Conservation (phyloP, 192 early-diverging fungal species). For the Mortierella alpina region DNA sequence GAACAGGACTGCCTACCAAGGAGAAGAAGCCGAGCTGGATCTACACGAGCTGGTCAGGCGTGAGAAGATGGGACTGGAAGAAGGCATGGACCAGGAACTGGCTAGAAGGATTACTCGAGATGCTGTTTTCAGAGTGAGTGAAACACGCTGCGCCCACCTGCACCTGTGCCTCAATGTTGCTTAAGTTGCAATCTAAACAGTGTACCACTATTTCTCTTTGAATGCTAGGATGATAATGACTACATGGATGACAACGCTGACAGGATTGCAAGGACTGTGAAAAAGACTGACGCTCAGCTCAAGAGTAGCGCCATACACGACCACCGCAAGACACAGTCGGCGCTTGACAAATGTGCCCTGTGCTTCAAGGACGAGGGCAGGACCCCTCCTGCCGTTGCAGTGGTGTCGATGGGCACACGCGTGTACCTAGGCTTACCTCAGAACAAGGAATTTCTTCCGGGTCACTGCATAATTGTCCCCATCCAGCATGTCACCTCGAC, state of each 20-base stretch:
- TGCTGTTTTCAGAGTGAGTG: slow-evolving; percentile 63
- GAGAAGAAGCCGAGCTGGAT: slow-evolving; percentile 64
- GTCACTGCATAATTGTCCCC: slow-evolving; percentile 94
- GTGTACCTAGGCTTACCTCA: slow-evolving; percentile 85
- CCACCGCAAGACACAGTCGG: slow-evolving; percentile 71
- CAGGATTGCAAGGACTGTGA: slow-evolving; percentile 70
- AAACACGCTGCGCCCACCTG: neutral
- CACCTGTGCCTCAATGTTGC: neutral
- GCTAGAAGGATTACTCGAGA: slow-evolving; percentile 78
- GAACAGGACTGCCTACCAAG: slow-evolving; percentile 70
- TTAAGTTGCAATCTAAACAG: neutral
- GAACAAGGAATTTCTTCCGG: slow-evolving; percentile 77
- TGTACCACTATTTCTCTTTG: neutral
- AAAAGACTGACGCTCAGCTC: slow-evolving; percentile 68
- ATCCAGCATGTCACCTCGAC: slow-evolving; percentile 84
- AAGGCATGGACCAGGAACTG: slow-evolving; percentile 73
- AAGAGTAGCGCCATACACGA: slow-evolving; percentile 60
- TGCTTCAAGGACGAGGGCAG: slow-evolving; percentile 77
- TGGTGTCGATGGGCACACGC: slow-evolving; percentile 82
- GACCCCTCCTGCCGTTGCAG: slow-evolving; percentile 70
- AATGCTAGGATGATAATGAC: slow-evolving; percentile 81
- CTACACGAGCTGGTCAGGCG: slow-evolving; percentile 76
- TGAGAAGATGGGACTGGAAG: slow-evolving; percentile 67
- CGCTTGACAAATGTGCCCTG: slow-evolving; percentile 77
- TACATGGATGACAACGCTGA: slow-evolving; percentile 94